A percentile compares a stretch with the other conserved stretches of the same genome.
phyloP scores from a whole-genome alignment of 371 early-diverging fungal species.

The Polyrhizophydium stewartii region DNA sequence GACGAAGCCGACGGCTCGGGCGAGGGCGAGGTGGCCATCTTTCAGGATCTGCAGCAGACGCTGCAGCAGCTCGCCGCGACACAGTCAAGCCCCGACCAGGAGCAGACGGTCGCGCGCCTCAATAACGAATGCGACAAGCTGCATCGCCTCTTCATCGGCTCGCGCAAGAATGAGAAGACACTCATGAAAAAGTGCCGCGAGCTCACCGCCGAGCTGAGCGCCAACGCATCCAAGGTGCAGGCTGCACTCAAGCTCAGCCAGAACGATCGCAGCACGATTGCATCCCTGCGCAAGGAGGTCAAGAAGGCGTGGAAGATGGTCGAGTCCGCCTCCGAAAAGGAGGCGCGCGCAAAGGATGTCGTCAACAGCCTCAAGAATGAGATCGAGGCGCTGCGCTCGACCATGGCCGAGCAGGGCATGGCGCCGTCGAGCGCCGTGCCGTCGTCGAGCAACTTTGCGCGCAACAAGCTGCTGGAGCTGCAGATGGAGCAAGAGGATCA shows the following conservation, averaged over 20 bases:
- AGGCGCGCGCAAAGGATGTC: conserved; percentile 26
- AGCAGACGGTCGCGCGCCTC: conserved; percentile 12
- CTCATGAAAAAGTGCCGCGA: conserved; percentile 32
- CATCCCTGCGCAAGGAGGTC: conserved; percentile 41
- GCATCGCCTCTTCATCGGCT: conserved; percentile 31
- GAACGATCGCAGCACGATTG: conserved; percentile 35
- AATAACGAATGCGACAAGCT: conserved; percentile 37
- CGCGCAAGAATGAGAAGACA: conserved; percentile 34
- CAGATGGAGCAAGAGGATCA: conserved; percentile 33
- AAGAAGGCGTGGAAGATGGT: conserved; percentile 50
- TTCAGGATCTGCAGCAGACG: conserved; percentile 23
- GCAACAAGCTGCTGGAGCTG: conserved; percentile 28
- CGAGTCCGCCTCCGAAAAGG: conserved; percentile 33
- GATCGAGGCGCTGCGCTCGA: conserved; percentile 20
- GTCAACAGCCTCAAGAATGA: conserved; percentile 31
- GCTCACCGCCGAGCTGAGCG: conserved; percentile 24
- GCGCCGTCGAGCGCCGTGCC: not conserved
- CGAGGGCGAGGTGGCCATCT: conserved; percentile 2
- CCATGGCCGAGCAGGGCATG: conserved; percentile 3
- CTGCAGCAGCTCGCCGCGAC: conserved; percentile 9
- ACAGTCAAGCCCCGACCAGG: conserved; percentile 4
- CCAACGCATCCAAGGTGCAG: conserved; percentile 39
- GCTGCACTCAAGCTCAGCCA: conserved; percentile 41
- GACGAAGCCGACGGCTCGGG: not conserved
- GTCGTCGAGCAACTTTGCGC: conserved; percentile 2